Base-by-base conservation (phyloP, 257 asterid species). In the Nicotiana attenuata region DNA sequence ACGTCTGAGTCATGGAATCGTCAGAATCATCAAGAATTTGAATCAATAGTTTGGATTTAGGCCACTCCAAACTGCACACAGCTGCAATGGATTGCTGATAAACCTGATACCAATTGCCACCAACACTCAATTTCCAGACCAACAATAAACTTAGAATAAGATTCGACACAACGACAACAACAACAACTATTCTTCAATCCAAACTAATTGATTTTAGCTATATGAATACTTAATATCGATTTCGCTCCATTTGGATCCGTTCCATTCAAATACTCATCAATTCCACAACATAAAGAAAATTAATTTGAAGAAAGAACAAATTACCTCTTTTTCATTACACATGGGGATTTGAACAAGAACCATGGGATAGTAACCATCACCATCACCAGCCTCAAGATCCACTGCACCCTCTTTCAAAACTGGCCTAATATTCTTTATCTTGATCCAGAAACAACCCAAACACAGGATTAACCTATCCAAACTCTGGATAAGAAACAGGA, bases 271-370 rank as follows among this genome's bases (percentile, higher is more conserved):
- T 22, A 20, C 59, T 69, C 78, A 20, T 20, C 22, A 13, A 22
- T 2, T 7, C 7, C 14, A 22, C 60, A 47, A 73, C 14, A 71
- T 20, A 38, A 0, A 3, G 2, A 38, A 68, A 38, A 55, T 68
- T 13, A 69, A 20, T 15, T 7, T 47, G 24, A 69, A 33, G 73
- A 22, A 57, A 10, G 1, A 10, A 45, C 0, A 20, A 65, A 13
- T 56, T 87, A 95, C 99, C 98, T 95, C 98, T 86, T 92, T 95
- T 76, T 95, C 99, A 19, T 95, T 95, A 86, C 99, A 95, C 99
- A 95, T 95, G 80, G 99, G 99, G 91, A 95, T 95, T 92, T 95
- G 98, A 82, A 95, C 98, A 83, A 95, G 83, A 57, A 95, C 98
- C 99, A 93, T 93, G 7, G 99, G 99, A 82, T 91, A 92, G 85